Evolutionary conservation across 805 yeast species (phyloP), one percentile per base, ranked within the genome.

Genomic region (Sugiyamaella americana): DNA sequence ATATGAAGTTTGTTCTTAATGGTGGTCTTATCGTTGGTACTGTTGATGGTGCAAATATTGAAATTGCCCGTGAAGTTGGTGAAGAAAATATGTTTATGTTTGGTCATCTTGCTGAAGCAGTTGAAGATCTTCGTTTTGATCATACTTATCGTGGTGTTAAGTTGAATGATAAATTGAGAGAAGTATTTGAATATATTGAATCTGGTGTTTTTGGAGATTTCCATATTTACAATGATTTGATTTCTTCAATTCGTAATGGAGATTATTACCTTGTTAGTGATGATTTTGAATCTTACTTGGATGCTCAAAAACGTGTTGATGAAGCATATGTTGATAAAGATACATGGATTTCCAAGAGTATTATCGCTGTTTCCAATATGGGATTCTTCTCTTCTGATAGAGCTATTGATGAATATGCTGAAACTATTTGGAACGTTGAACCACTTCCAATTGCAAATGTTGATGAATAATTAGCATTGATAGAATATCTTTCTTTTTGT

Each of bases 11-110:
- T 63, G 95, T 87, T 20, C 72, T 88, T 68, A 88, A 87, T 61
- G 97, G 96, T 67, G 97, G 97, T 43, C 75, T 88, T 54, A 85
- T 88, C 57, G 82, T 88, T 54, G 97, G 97, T 64, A 89, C 97
- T 10, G 96, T 88, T 54, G 97, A 88, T 62, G 97, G 97, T 62
- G 97, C 97, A 53, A 88, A 89, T 61, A 95, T 89, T 41, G 97
- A 88, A 69, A 86, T 88, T 63, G 86, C 95, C 18, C 78, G 96
- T 57, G 96, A 89, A 68, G 78, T 89, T 56, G 96, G 96, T 43
- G 95, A 88, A 61, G 95, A 88, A 43, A 87, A 88, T 64, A 87
- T 89, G 64, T 88, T 88, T 71, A 72, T 88, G 62, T 88, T 88
- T 63, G 97, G 97, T 61, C 86, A 85, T 61, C 75, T 89, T 61